Percentiles rank a stretch among this genome's conserved stretches.
Conservation (phyloP, 306 rosid species). For the Cicer chorassanicum region DNA sequence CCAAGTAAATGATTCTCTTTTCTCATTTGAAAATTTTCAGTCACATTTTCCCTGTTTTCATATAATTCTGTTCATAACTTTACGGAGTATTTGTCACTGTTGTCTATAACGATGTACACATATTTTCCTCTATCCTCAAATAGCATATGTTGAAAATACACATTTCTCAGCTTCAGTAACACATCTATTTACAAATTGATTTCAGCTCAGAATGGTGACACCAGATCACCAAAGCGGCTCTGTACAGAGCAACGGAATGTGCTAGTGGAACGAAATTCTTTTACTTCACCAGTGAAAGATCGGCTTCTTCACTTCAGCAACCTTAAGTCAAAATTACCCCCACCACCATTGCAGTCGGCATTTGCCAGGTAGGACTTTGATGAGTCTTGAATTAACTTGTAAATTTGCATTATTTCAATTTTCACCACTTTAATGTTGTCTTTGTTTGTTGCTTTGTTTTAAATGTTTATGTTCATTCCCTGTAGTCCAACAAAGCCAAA, state of each 20-base stretch:
- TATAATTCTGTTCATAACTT: conserved; percentile 8
- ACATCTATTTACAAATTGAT: conserved; percentile 24
- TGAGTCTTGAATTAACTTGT: conserved; percentile 18
- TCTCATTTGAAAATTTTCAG: conserved; percentile 29
- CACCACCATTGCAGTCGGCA: conserved; percentile 93
- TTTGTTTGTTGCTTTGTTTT: conserved; percentile 28
- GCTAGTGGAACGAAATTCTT: conserved; percentile 75
- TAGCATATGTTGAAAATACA: conserved; percentile 27
- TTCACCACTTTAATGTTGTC: conserved; percentile 17
- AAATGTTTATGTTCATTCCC: conserved; percentile 36
- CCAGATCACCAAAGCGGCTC: conserved; percentile 80
- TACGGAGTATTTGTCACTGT: conserved; percentile 9
- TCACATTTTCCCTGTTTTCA: conserved; percentile 8
- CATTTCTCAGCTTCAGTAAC: conserved; percentile 28
- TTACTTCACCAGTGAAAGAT: conserved; percentile 92
- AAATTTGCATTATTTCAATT: conserved; percentile 31
- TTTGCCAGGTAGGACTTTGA: conserved; percentile 79
- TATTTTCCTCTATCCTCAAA: conserved; percentile 21
- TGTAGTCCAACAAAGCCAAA: conserved; percentile 97
- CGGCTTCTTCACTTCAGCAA: conserved; percentile 68
- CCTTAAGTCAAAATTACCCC: conserved; percentile 80
- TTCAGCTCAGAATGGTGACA: conserved; percentile 90
- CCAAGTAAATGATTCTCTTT: conserved; percentile 61
- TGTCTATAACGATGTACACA: background rate
- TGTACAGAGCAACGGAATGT: conserved; percentile 73